Evolutionary conservation across 2,329 filamentous ascomycete genomes (phyloP), one percentile per base, ranked within the genome.

Genomic region (Epichloe gansuensis): DNA sequence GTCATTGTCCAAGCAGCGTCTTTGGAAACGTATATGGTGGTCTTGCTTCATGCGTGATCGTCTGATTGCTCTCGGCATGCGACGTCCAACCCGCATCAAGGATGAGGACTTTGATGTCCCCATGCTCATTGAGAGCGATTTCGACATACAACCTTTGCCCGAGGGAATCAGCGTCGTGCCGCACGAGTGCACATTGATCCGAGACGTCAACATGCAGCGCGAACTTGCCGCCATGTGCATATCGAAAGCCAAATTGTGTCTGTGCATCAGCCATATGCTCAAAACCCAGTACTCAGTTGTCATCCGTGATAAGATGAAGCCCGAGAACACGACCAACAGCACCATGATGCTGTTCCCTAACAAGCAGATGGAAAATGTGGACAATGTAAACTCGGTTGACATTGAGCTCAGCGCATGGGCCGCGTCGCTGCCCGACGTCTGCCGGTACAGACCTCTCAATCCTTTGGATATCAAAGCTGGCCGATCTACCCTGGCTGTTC

Each of bases 1-100:
- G 78, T 78, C 85, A 40, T 68, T 72, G 3, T 76, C 80, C 50
- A 85, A 87, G 61, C 86, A 89, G 63, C 87, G 82, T 61, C 72
- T 96, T 49, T 95, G 90, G 87, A 95, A 95, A 71, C 79, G 90
- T 50, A 93, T 96, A 59, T 97, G 91, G 91, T 97, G 91, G 91
- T 95, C 87, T 35, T 94, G 88, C 57, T 95, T 95, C 63, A 95
- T 95, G 81, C 84, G 90, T 51, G 91, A 97, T 68, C 85, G 90
- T 47, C 76, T 96, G 42, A 89, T 96, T 56, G 91, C 91, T 2
- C 73, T 97, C 12, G 91, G 91, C 52, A 96, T 96, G 90, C 81
- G 91, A 52, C 81, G 91, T 51, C 90, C 90, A 4, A 95, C 89
- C 40, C 78, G 90, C 50, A 94, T 96, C 68, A 94, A 94, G 74